phyloP scores from a whole-genome alignment of 1,139 yeast species.

The Yamadazyma blattariae region DNA sequence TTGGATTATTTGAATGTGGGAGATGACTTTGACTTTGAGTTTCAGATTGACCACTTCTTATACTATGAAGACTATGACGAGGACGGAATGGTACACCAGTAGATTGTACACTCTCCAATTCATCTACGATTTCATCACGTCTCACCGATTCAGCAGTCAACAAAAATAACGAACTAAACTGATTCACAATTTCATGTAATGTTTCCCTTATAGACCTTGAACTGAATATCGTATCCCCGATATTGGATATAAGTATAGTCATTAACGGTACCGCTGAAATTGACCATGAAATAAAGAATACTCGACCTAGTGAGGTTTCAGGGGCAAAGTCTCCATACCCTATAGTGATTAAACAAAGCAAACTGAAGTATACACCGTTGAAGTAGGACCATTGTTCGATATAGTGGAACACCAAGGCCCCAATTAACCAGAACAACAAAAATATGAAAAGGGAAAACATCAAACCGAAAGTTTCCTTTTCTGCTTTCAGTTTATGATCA shows the following conservation, averaged over 20 bases:
- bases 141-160: background rate
- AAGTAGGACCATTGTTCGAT: conserved; percentile 72
- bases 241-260: conserved; percentile 74
- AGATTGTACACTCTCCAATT: conserved; percentile 2
- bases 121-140: conserved; percentile 1
- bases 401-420: conserved; percentile 59
- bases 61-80: background rate
- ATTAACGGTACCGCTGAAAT: conserved; percentile 79
- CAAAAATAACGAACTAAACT: conserved; percentile 3
- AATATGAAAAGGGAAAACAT: conserved; percentile 45
- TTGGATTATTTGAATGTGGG: background rate
- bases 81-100: background rate
- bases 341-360: conserved; percentile 71
- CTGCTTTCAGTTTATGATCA: conserved; percentile 32
- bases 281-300: conserved; percentile 78
- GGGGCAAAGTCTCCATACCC: conserved; percentile 85
- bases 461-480: conserved; percentile 32
- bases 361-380: conserved; percentile 67
- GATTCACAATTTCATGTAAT: conserved; percentile 1
- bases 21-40: too few species aligned
- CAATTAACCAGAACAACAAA: conserved; percentile 62
- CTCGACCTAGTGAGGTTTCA: conserved; percentile 57
- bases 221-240: conserved; percentile 62
- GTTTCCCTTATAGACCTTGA: conserved; percentile 3
- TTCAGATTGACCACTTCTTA: background rate